Conservation (phyloP, 169 alveolate species). For the Eimeria zaria region DNA sequence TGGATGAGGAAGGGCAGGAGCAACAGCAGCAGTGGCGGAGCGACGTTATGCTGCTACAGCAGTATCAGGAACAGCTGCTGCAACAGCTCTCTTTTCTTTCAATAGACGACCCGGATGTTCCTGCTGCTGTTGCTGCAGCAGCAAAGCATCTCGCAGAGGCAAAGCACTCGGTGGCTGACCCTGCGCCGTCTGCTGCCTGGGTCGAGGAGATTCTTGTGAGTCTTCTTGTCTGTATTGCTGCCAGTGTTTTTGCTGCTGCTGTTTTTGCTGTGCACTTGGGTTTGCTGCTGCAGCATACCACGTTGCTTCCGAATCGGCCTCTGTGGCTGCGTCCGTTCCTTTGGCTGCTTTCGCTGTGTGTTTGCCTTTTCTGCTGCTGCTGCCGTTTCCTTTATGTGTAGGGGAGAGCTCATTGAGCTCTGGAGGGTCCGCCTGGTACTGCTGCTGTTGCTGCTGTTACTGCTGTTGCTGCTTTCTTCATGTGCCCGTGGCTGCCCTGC, state of each 20-base stretch:
- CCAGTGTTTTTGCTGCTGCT: neutral
- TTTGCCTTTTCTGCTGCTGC: neutral
- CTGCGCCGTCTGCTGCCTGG: constrained; percentile 68
- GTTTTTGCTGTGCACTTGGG: neutral
- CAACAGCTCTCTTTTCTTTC: constrained; percentile 54
- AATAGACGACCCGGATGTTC: constrained; percentile 43
- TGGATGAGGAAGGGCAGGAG: constrained; percentile 21
- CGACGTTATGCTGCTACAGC: constrained; percentile 60
- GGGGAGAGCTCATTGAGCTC: neutral
- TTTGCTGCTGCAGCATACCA: neutral
- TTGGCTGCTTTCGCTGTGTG: neutral
- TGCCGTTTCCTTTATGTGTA: neutral
- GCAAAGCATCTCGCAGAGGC: constrained; percentile 57
- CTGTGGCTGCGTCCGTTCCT: neutral
- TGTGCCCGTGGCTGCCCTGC: neutral
- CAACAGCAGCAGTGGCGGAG: constrained; percentile 65
- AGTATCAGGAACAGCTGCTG: constrained; percentile 54
- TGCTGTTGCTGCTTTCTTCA: neutral
- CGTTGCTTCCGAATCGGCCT: neutral
- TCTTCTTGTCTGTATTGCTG: neutral
- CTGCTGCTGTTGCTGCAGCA: constrained; percentile 54
- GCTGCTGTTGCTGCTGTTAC: neutral
- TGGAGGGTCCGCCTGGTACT: neutral
- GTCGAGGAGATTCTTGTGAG: constrained; percentile 77
- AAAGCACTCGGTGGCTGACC: constrained; percentile 28